These are phyloP conservation scores for Hysterangium stoloniferum DNA, from an alignment of 768 basidiomycete species.

Conservation along the genomic window DNA sequence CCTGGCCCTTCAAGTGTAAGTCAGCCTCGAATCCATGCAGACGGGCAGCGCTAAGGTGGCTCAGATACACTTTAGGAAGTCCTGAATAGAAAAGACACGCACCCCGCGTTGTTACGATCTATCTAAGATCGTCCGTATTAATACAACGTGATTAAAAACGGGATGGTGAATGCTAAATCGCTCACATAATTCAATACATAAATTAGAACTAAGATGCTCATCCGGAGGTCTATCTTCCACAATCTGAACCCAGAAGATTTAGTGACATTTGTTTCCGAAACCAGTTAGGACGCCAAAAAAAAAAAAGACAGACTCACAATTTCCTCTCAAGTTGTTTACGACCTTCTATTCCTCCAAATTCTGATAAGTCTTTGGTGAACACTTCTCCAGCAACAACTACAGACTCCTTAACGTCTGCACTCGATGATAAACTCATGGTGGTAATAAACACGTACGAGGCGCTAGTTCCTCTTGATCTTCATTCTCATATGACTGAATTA, in stretches of 20 bases:
- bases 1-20: slow-evolving; percentile 17
- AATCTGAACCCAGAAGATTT: background rate
- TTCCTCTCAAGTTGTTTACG: slow-evolving; percentile 43
- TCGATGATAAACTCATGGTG: background rate
- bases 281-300: no score
- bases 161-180: slow-evolving; percentile 43
- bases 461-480: background rate
- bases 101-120: slow-evolving; percentile 68
- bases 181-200: slow-evolving; percentile 29
- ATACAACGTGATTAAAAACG: slow-evolving; percentile 38
- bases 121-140: slow-evolving; percentile 42
- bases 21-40: slow-evolving; percentile 57
- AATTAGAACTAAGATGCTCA: slow-evolving; percentile 29
- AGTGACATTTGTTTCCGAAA: no score
- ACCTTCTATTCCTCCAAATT: slow-evolving; percentile 41
- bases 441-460: background rate
- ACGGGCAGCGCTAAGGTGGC: slow-evolving; percentile 58
- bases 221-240: slow-evolving; percentile 25
- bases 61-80: no score
- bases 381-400: background rate
- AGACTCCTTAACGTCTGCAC: background rate
- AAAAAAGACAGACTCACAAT: slow-evolving; percentile 22
- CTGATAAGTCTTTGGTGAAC: slow-evolving; percentile 11
- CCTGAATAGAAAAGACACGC: background rate
- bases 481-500: no score